phyloP scores from a whole-genome alignment of 257 asterid genomes.

The Eustoma russellianum region DNA sequence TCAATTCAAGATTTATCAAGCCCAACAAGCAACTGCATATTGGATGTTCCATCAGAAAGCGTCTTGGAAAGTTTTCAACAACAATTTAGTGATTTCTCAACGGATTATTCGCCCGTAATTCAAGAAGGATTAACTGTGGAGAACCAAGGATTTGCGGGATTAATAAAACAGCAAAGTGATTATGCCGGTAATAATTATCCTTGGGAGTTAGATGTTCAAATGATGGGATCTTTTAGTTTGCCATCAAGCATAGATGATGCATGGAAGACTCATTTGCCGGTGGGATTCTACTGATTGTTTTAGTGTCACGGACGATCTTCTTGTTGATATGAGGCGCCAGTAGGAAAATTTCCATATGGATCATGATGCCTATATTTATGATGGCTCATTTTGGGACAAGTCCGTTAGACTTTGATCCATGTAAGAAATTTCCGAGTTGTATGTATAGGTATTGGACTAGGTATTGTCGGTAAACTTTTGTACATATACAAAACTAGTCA shows the following conservation, averaged over 20 bases:
- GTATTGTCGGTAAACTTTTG: no score
- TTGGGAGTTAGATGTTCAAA: constrained; percentile 23
- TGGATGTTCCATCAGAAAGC: constrained; percentile 8
- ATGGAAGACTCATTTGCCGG: constrained; percentile 6
- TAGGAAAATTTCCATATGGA: no score
- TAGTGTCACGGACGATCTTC: constrained; percentile 27
- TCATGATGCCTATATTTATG: no score
- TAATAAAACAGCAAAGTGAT: constrained; percentile 11
- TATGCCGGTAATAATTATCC: constrained; percentile 2
- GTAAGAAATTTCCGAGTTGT: no score
- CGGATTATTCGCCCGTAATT: constrained; percentile 27
- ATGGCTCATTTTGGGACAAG: no score
- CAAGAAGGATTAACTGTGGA: constrained; percentile 17
- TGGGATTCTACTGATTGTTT: constrained; percentile 67
- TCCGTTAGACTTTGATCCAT: no score
- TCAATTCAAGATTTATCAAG: constrained; percentile 28
- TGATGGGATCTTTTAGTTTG: constrained; percentile 45
- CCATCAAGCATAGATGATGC: constrained; percentile 13
- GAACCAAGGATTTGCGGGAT: constrained; percentile 8
- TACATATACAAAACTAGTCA: no score
- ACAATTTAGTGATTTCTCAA: constrained; percentile 25
- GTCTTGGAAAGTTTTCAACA: constrained; percentile 17
- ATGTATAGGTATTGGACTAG: no score
- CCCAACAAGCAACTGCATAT: not conserved
- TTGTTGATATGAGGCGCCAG: no score